Evolutionary conservation across 2,329 filamentous ascomycete species (phyloP), one percentile per base, ranked within the genome.

Genomic region (Trichophyton mentagrophytes): DNA sequence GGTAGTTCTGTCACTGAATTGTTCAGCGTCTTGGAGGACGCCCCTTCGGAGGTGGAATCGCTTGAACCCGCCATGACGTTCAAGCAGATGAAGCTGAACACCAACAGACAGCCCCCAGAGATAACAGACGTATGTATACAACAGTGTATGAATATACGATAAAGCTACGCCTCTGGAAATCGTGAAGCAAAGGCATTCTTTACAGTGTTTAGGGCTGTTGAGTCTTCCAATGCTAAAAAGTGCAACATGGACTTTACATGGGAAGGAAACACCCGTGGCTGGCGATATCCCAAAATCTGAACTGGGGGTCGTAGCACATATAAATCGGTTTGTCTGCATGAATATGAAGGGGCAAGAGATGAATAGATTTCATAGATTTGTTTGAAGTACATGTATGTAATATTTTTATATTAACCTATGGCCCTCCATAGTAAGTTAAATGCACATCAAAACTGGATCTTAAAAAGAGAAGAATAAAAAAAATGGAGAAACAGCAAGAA

Each of bases 331-430:
- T 1, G 33, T 13, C 11, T 38, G 3, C 33, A 2, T 30, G n/a
- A 44, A 44, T n/a, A 44, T 17, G 6, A 20, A n/a, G 4, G 40
- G 27, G 6, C 1, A 7, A 30, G 27, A 30, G 27, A 30, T 30
- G 27, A 30, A 30, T 2, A 30, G 6, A 30, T 22, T 30, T 30
- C 6, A 17, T 6, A 20, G 7, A 3, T 5, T 20, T 20, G n/a
- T 44, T 44, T 27, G 25, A 51, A 36, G 5, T 33, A 30, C 51
- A 8, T 33, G 11, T 55, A 55, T 55, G 49, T 36, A 55, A 36
- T 55, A 38, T 38, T 53, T 55, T 55, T 55, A 55, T 55, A 55
- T 55, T 55, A 55, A 55, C 51, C 51, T 55, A 55, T 55, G 51
- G 15, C 15, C 51, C 27, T 55, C 51, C 51, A 55, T 55, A 55